phyloP scores from a whole-genome alignment of 2,329 filamentous ascomycete genomes.

The Fonsecaea pugnacius region DNA sequence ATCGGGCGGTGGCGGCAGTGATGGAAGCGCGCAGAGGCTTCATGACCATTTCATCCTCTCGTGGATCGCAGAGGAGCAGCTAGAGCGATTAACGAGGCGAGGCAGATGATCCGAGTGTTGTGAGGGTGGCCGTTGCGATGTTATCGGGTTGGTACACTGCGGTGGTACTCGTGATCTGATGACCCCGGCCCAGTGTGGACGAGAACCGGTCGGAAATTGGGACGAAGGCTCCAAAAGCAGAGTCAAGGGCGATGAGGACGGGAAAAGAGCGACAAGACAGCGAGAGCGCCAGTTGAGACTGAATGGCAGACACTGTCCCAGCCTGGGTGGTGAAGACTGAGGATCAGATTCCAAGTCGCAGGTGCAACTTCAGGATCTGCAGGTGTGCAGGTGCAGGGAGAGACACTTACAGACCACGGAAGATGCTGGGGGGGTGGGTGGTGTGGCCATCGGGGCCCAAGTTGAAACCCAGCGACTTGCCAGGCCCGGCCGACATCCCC shows the following conservation, averaged over 20 bases:
- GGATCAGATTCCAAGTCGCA: conserved; percentile 12
- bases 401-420: conserved; percentile 52
- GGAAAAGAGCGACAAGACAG: conserved; percentile 16
- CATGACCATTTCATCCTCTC: conserved; percentile 22
- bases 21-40: conserved; percentile 24
- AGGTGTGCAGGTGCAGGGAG: conserved; percentile 35
- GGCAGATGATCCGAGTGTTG: conserved; percentile 7
- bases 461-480: conserved; percentile 8
- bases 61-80: not conserved
- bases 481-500: not conserved
- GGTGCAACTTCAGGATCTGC: conserved; percentile 20
- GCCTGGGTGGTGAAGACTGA: conserved; percentile 2
- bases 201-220: conserved; percentile 8
- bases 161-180: conserved; percentile 15
- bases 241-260: not conserved
- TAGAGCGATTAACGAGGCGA: not conserved
- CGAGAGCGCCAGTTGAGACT: conserved; percentile 14
- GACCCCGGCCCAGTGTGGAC: conserved; percentile 2
- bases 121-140: conserved; percentile 10
- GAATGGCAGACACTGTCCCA: not conserved
- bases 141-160: conserved; percentile 18
- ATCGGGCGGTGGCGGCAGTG: conserved; percentile 12
- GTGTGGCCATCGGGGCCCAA: conserved; percentile 2
- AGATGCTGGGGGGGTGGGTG: conserved; percentile 12
- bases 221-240: conserved; percentile 5